Percentiles rank a stretch among this genome's conserved stretches.
Conservation (phyloP, 306 rosid genomes). For the Astragalus membranaceus region DNA sequence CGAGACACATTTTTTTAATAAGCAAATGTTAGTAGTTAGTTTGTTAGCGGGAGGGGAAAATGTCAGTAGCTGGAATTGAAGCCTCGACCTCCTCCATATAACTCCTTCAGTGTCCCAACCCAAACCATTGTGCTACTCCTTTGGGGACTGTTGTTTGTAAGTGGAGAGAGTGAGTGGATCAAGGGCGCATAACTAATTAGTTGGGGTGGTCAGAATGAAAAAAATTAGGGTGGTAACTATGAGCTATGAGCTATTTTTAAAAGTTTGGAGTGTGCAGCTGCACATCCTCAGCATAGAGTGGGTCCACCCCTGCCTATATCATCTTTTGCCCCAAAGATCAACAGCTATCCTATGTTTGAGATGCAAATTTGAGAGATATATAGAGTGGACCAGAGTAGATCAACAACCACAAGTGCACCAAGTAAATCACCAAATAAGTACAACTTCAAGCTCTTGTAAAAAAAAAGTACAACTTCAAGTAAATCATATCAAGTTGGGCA, state of each 20-base stretch:
- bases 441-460: conserved; percentile 9
- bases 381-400: neutral
- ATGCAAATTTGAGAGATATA: neutral
- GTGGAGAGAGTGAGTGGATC: too few relatives aligned
- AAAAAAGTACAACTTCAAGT: conserved; percentile 15
- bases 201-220: too few relatives aligned
- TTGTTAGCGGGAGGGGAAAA: neutral
- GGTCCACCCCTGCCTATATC: neutral
- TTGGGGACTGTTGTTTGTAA: too few relatives aligned
- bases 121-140: too few relatives aligned
- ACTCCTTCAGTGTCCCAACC: too few relatives aligned
- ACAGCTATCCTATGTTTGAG: neutral
- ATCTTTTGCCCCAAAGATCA: neutral
- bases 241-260: too few relatives aligned
- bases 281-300: too few relatives aligned
- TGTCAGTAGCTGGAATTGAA: neutral
- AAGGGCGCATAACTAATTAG: too few relatives aligned
- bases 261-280: too few relatives aligned
- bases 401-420: neutral
- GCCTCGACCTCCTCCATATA: neutral
- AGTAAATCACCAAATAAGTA: conserved; percentile 13
- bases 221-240: too few relatives aligned
- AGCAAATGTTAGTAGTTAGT: neutral
- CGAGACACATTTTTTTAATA: neutral
- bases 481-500: conserved; percentile 12